Evolutionary conservation across 2,329 filamentous ascomycete species (phyloP).

Genomic region (Juglanconis sp.): DNA sequence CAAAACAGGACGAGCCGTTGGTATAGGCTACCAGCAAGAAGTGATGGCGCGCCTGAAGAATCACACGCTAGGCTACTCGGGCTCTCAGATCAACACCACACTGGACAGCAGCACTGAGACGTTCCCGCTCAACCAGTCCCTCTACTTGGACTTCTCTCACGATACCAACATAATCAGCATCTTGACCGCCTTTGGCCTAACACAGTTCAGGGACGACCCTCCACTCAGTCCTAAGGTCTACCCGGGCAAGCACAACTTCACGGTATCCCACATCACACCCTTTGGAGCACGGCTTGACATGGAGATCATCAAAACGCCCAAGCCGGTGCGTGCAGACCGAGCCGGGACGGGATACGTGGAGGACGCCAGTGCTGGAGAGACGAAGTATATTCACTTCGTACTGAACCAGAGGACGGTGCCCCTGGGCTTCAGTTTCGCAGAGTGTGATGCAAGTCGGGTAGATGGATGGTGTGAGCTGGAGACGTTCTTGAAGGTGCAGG

Average conservation of each 20-base stretch:
- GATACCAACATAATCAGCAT: constrained; percentile 71
- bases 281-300: constrained; percentile 73
- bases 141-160: constrained; percentile 78
- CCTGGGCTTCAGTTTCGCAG: constrained; percentile 61
- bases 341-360: constrained; percentile 43
- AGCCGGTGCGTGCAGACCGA: constrained; percentile 56
- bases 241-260: constrained; percentile 58
- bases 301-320: constrained; percentile 67
- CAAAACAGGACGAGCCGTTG: constrained; percentile 66
- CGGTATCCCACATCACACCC: constrained; percentile 65
- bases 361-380: constrained; percentile 39
- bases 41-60: constrained; percentile 67
- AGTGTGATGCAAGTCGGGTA: constrained; percentile 58
- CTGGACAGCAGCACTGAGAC: constrained; percentile 65
- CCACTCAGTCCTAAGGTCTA: constrained; percentile 55
- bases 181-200: constrained; percentile 69
- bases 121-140: constrained; percentile 69
- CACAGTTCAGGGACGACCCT: constrained; percentile 55
- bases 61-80: constrained; percentile 58
- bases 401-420: constrained; percentile 73
- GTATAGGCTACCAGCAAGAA: constrained; percentile 71
- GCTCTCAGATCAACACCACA: constrained; percentile 65
- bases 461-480: constrained; percentile 77
- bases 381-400: constrained; percentile 70
- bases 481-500: constrained; percentile 63